Evolutionary conservation across 805 yeast species (phyloP), one percentile per base, ranked within the genome.

Genomic region (Spathaspora gorwiae): DNA sequence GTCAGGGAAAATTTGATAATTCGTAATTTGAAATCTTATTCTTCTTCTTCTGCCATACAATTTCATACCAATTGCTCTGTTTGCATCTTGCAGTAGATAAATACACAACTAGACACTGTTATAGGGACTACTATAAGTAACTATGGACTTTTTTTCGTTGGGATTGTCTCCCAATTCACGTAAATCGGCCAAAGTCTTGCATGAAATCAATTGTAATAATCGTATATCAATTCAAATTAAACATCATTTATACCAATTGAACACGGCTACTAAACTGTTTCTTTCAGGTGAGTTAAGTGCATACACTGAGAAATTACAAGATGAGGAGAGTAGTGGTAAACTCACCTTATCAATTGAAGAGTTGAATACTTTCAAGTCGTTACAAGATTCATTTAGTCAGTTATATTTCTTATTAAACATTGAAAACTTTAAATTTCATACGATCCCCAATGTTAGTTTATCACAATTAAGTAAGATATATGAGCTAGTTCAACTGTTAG

Each of bases 201-300:
- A 48, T 27, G 59, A 55, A 15, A 60, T 60, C 48, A 61, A 63
- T 44, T 54, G 53, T 45, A 61, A 64, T 44, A 70, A 69, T 47
- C 55, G 65, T 5, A 62, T 65, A 13, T 57, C 70, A 10, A 45
- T 60, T 13, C 50, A 52, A 19, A 44, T 68, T 26, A 48, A 56
- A 34, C 48, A 52, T 24, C 52, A 58, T 36, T 54, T 65, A 40
- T 45, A 47, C 30, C 45, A 49, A 6, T 53, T 64, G 45, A 59
- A 63, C 44, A 48, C 40, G 15, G 45, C 47, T 26, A 60, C 65
- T 11, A 50, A 58, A 38, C 41, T 44, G 6, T 63, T 55, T 44
- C 47, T 68, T 29, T 51, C 63, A 12, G 47, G 43, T 2, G 48
- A 57, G 15, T 47, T 58, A 35, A 41, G 52, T 6, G 37, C 44